Base-by-base conservation (phyloP, 345 rosid genomes). In the Excoecaria agallocha region DNA sequence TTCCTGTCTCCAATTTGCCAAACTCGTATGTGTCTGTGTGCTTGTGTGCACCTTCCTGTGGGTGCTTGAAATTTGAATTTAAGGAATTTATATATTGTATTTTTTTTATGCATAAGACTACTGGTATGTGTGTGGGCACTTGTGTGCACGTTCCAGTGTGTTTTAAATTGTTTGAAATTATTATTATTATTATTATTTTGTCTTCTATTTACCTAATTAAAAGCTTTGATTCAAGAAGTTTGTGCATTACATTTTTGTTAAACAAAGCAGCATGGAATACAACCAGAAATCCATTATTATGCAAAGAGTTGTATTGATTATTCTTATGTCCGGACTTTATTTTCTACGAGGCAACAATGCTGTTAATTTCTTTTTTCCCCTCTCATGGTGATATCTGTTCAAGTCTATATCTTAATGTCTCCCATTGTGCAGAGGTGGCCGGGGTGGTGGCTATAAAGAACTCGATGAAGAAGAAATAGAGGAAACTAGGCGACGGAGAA, bases 391-490 rank as follows among this genome's bases (percentile, higher is more conserved):
- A 74, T n/a, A 25, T 37, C 56, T 54, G 24, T 50, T 60, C 38
- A 74, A 74, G 13, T 24, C 24, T 50, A 8, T 35, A n/a, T 71
- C 55, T 66, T 49, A 62, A 50, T 73, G 43, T 69, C 15, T 58
- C 59, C 66, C 45, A 59, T 43, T 81, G 63, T 12, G 75, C 77
- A 95, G 99, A 83, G 99, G 99, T 81, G 99, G 99, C 72, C 94
- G 98, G 63, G 99, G 82, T 77, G 99, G 98, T 79, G 99, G 99
- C 69, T 95, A 95, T 82, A 95, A 95, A 77, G 99, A 95, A 84
- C 89, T 93, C 71, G 99, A 95, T 81, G 98, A 95, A 87, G 97
- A 95, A 84, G 99, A 95, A 77, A 57, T 95, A 70, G 99, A 95
- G 83, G 99, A 95, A 89, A 95, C 98, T 8, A 93, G 79, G 82